These are phyloP conservation scores for Pontederia paniculata DNA, from an alignment of 176 grass and related monocot species.

Conservation along the genomic window DNA sequence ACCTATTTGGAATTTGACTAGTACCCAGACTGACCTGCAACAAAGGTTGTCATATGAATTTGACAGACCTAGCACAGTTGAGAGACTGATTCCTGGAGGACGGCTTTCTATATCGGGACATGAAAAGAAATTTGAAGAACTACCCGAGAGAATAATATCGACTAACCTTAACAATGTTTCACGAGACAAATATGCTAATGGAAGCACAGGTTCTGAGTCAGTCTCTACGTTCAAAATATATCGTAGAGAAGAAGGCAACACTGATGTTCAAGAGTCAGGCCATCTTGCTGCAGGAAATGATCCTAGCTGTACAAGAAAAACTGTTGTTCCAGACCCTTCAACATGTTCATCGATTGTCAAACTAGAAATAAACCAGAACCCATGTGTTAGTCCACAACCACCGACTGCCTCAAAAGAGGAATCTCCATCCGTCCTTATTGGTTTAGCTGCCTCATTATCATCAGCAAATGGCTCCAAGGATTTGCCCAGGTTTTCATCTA, in stretches of 20 bases:
- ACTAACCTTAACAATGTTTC: slow-evolving; percentile 40
- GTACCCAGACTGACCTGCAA: slow-evolving; percentile 69
- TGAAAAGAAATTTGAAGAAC: slow-evolving; percentile 90
- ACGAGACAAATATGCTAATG: slow-evolving; percentile 70
- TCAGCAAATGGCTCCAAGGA: slow-evolving; percentile 45
- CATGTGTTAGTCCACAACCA: slow-evolving; percentile 20
- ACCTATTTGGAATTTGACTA: slow-evolving; percentile 58
- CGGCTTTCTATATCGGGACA: slow-evolving; percentile 63
- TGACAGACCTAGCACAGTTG: slow-evolving; percentile 69
- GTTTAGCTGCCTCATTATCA: slow-evolving; percentile 31
- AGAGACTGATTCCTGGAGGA: slow-evolving; percentile 63
- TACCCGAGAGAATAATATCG: slow-evolving; percentile 56
- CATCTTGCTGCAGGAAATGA: slow-evolving; percentile 50
- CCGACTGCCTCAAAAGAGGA: slow-evolving; percentile 42
- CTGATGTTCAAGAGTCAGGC: slow-evolving; percentile 41
- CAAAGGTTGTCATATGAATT: slow-evolving; percentile 94
- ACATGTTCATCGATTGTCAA: slow-evolving; percentile 35
- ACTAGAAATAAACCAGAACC: slow-evolving; percentile 23
- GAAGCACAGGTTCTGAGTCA: slow-evolving; percentile 48
- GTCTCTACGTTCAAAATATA: slow-evolving; percentile 45
- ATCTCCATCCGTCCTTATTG: slow-evolving; percentile 26
- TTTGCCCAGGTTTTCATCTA: slow-evolving; percentile 26
- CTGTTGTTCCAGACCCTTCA: slow-evolving; percentile 36
- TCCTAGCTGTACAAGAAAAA: slow-evolving; percentile 48
- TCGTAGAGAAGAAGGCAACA: slow-evolving; percentile 66